Percentiles rank a stretch among this genome's conserved stretches.
Evolutionary conservation across 2,329 filamentous ascomycete species (phyloP).

Genomic region (Aaosphaeria arxii): DNA sequence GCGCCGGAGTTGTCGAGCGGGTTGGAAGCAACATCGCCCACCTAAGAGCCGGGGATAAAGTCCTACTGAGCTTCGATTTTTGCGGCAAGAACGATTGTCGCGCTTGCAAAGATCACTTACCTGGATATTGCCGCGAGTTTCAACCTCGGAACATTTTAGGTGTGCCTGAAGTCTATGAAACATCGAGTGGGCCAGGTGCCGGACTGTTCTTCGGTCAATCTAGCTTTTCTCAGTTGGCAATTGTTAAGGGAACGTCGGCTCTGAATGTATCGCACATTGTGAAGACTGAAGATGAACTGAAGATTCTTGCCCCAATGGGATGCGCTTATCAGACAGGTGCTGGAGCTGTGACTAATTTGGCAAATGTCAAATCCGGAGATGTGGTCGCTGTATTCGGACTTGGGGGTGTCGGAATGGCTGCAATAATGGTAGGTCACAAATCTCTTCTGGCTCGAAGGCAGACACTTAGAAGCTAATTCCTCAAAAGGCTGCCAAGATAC

Average conservation of each 20-base stretch:
- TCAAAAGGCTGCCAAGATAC: constrained; percentile 43
- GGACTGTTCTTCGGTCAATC: constrained; percentile 51
- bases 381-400: constrained; percentile 44
- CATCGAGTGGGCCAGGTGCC: constrained; percentile 19
- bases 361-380: constrained; percentile 34
- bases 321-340: constrained; percentile 48
- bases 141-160: constrained; percentile 45
- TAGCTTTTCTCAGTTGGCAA: constrained; percentile 41
- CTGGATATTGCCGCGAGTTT: constrained; percentile 50
- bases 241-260: constrained; percentile 40
- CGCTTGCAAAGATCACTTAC: constrained; percentile 46
- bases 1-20: constrained; percentile 50
- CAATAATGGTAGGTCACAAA: constrained; percentile 41
- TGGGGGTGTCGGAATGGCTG: constrained; percentile 47
- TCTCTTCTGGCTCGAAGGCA: neutral
- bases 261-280: constrained; percentile 43
- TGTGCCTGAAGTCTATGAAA: constrained; percentile 21
- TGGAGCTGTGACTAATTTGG: constrained; percentile 39
- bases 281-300: constrained; percentile 38
- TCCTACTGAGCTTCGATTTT: constrained; percentile 49
- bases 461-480: neutral
- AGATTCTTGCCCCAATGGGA: constrained; percentile 45
- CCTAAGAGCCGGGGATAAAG: constrained; percentile 45
- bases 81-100: constrained; percentile 46
- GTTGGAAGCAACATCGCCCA: constrained; percentile 42